Evolutionary conservation across 2,329 filamentous ascomycete genomes (phyloP), one percentile per base, ranked within the genome.

Genomic region (Phialemonium atrogriseum): DNA sequence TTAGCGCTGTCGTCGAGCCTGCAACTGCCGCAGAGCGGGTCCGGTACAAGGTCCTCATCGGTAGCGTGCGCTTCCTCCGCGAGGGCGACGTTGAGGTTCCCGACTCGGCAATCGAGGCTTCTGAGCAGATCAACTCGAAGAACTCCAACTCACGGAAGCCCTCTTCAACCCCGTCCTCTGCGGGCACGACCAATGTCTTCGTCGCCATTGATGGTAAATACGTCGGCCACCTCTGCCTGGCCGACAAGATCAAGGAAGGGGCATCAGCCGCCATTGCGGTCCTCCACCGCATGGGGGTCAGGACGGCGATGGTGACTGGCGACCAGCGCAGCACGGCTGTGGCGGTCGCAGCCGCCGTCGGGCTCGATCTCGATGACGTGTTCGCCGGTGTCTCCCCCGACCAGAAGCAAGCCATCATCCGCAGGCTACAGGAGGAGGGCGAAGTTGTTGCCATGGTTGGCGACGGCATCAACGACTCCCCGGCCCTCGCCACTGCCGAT

Each of bases 401-500:
- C 41, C 84, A 94, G 60, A 98, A 98, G 55, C 88, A 93, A 54
- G 66, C 72, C 17, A 93, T 96, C 44, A 71, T 98, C 46, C 73
- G 77, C 30, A 64, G 80, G 33, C 70, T 96, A 12, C 86, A 95
- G 59, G 64, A 68, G 0, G 58, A 68, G 30, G 86, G 86, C 38
- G 74, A 87, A 46, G 67, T 82, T 30, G 85, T 96, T 16, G 91
- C 85, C 44, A 98, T 98, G 91, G 88, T 96, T 10, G 88, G 91
- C 32, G 91, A 98, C 55, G 91, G 91, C 24, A 95, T 98, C 70
- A 98, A 98, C 58, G 91, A 98, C 62, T 94, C 87, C 0, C 91
- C 91, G 0, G 91, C 91, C 1, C 75, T 98, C 9, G 91, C 87
- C 1, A 94, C 87, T 1, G 88, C 91, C 9, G 80, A 94, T 45